Conservation (phyloP, 768 basidiomycete species). For the Rhodotorula taiwanensis region DNA sequence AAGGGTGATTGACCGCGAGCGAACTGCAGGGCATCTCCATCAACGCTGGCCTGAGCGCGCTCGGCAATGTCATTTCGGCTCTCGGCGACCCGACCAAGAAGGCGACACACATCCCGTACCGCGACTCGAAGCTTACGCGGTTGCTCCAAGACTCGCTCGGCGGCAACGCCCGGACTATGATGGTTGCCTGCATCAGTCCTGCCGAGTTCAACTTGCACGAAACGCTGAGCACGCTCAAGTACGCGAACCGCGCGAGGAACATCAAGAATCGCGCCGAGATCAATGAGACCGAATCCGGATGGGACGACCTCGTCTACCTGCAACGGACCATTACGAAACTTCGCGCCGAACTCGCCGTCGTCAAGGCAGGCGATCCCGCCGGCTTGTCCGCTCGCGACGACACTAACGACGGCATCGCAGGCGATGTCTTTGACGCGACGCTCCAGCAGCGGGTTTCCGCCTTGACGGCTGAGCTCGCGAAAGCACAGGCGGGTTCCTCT, state of each 20-base stretch:
- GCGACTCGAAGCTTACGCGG: conserved; percentile 95
- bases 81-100: conserved; percentile 90
- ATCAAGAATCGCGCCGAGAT: conserved; percentile 91
- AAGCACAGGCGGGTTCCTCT: conserved; percentile 53
- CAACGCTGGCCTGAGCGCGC: conserved; percentile 88
- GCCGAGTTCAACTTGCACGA: conserved; percentile 89
- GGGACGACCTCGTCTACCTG: conserved; percentile 97
- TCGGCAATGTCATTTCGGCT: conserved; percentile 97
- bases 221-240: conserved; percentile 90
- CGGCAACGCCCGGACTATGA: conserved; percentile 93
- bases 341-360: conserved; percentile 71
- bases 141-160: conserved; percentile 93
- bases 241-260: conserved; percentile 91
- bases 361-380: conserved; percentile 35
- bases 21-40: conserved; percentile 61
- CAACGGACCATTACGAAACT: conserved; percentile 78
- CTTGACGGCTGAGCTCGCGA: conserved; percentile 76
- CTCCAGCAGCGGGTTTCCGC: conserved; percentile 76
- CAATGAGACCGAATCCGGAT: conserved; percentile 92
- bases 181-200: conserved; percentile 75
- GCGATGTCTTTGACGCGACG: conserved; percentile 55
- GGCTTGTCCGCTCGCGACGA: conserved; percentile 41
- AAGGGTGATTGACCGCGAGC: too few relatives aligned
- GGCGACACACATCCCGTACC: conserved; percentile 87
- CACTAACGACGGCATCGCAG: conserved; percentile 3